These are phyloP conservation scores for Neofusicoccum kwambonambiense DNA, from an alignment of 2,329 filamentous ascomycete species.

Conservation along the genomic window DNA sequence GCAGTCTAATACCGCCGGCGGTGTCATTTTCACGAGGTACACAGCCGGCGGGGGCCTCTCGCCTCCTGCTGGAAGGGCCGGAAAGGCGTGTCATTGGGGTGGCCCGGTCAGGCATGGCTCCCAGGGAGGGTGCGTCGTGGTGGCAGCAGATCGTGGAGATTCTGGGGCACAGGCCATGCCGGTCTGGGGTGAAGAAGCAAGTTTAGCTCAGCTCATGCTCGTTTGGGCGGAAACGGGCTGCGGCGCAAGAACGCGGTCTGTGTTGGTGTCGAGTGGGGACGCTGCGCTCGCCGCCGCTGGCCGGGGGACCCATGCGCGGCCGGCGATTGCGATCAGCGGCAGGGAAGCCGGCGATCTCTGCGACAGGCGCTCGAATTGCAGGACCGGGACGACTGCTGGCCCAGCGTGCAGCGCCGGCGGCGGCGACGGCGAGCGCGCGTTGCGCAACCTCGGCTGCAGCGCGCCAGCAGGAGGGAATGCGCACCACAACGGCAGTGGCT, in stretches of 20 bases:
- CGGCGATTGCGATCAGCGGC: slow-evolving; percentile 8
- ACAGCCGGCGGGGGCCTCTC: background rate
- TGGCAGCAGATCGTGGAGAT: background rate
- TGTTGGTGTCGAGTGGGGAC: background rate
- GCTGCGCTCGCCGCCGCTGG: background rate
- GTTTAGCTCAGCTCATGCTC: background rate
- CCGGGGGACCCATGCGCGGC: slow-evolving; percentile 3
- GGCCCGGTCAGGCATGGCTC: slow-evolving; percentile 1
- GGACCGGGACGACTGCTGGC: background rate
- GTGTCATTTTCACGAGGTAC: slow-evolving; percentile 17
- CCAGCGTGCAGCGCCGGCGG: background rate
- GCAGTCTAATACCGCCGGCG: slow-evolving; percentile 11
- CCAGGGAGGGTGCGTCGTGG: background rate
- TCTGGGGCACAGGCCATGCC: background rate
- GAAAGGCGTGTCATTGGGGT: background rate
- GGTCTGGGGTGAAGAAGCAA: background rate
- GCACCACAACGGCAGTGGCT: background rate
- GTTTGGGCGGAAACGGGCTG: background rate
- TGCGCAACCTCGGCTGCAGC: slow-evolving; percentile 8
- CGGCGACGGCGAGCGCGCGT: background rate
- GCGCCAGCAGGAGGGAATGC: background rate
- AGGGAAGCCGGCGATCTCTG: slow-evolving; percentile 10
- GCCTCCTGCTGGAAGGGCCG: background rate
- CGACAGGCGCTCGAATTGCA: slow-evolving; percentile 6
- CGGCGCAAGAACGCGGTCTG: background rate